Evolutionary conservation across 495 filamentous ascomycete genomes (phyloP).

Genomic region (Glarea lozoyensis): DNA sequence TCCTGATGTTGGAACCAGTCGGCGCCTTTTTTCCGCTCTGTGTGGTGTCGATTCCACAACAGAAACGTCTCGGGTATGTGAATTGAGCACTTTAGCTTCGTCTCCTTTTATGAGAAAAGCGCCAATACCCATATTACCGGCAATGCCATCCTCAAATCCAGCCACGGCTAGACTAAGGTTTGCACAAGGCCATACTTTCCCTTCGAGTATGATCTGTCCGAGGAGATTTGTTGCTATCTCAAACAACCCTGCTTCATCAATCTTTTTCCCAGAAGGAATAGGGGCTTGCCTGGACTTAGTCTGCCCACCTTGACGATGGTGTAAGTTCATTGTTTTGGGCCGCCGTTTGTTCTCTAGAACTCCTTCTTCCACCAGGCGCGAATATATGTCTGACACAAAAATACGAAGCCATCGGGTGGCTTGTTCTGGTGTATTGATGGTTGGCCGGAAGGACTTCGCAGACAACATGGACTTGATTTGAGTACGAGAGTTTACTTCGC

Average conservation of each 20-base stretch:
- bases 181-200: slow-evolving; percentile 74
- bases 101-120: slow-evolving; percentile 75
- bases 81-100: slow-evolving; percentile 48
- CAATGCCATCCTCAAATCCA: slow-evolving; percentile 82
- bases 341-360: slow-evolving; percentile 81
- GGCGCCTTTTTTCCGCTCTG: slow-evolving; percentile 43
- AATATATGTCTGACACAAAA: slow-evolving; percentile 87
- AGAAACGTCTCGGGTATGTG: slow-evolving; percentile 17
- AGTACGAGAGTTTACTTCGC: slow-evolving; percentile 84
- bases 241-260: slow-evolving; percentile 67
- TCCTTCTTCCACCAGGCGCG: slow-evolving; percentile 83
- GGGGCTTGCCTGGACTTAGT: slow-evolving; percentile 62
- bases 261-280: slow-evolving; percentile 64
- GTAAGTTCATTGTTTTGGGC: slow-evolving; percentile 75
- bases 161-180: slow-evolving; percentile 78
- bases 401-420: slow-evolving; percentile 82
- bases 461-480: slow-evolving; percentile 98
- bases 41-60: slow-evolving; percentile 14
- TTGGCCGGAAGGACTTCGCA: slow-evolving; percentile 88
- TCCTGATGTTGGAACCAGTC: slow-evolving; percentile 30
- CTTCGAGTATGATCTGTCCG: slow-evolving; percentile 67
- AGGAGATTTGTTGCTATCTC: slow-evolving; percentile 69
- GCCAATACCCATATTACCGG: slow-evolving; percentile 77
- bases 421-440: slow-evolving; percentile 71
- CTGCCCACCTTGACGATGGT: slow-evolving; percentile 63